A percentile compares a stretch with the other conserved stretches of the same genome.
Conservation (phyloP, 805 yeast genomes). For the Sungouiella blattae region DNA sequence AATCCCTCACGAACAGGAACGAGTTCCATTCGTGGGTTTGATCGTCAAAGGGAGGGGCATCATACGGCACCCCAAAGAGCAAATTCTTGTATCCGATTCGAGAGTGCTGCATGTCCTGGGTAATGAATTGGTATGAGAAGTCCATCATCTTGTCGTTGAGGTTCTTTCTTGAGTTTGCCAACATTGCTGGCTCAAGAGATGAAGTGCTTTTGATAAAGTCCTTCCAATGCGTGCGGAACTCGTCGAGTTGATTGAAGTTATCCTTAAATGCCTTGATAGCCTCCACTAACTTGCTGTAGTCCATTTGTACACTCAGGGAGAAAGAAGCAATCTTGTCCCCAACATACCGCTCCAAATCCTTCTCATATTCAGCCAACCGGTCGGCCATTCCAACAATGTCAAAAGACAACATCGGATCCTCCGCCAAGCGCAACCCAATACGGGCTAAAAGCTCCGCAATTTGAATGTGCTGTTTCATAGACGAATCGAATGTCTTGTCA, state of each 20-base stretch:
- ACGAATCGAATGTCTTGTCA: constrained; percentile 47
- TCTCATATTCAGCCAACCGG: constrained; percentile 39
- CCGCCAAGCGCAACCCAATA: constrained; percentile 57
- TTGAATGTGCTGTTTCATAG: constrained; percentile 52
- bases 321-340: constrained; percentile 3
- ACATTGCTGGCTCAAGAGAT: constrained; percentile 69
- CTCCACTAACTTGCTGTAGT: constrained; percentile 21
- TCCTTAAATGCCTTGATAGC: constrained; percentile 24
- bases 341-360: constrained; percentile 45
- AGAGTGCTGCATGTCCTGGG: constrained; percentile 39
- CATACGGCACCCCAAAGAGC: constrained; percentile 64
- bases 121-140: constrained; percentile 53
- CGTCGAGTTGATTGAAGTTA: constrained; percentile 44
- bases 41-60: constrained; percentile 42
- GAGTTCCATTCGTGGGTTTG: constrained; percentile 52
- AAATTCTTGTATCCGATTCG: constrained; percentile 68
- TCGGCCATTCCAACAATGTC: constrained; percentile 48
- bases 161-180: constrained; percentile 70
- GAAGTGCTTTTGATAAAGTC: constrained; percentile 33
- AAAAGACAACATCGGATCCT: constrained; percentile 74
- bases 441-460: constrained; percentile 55
- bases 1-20: constrained; percentile 77
- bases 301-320: constrained; percentile 11
- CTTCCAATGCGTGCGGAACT: constrained; percentile 65
- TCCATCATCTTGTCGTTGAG: constrained; percentile 69